Evolutionary conservation across 441 rosid species (phyloP), one percentile per base, ranked within the genome.

Genomic region (Pelargonium myrrhifolium): DNA sequence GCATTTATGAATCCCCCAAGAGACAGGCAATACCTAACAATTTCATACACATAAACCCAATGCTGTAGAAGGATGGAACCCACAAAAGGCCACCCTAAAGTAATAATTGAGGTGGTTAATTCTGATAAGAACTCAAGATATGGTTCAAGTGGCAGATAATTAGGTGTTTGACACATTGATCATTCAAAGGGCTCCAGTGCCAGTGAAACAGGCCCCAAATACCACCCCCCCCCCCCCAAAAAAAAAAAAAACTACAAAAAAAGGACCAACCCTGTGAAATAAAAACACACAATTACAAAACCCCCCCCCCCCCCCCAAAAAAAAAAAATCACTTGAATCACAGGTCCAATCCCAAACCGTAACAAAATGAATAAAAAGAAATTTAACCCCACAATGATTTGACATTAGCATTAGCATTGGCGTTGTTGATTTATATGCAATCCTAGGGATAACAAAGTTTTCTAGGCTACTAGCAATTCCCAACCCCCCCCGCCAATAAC

Each of bases 331-430:
- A 12, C 9, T 28, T 7, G 61, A 49, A 56, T 65, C 62, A 49
- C 26, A 62, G n/a, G 62, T 9, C 47, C 22, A 22, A 67, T 55
- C 20, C n/a, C 21, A n/a, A 9, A 58, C 24, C 75, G 58, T 71
- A 47, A 47, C 17, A 47, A 47, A 47, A 12, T 47, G 53, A 11
- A 47, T 10, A 47, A 21, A 24, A 22, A 11, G 7, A 11, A 0
- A 22, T 55, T 18, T 55, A 17, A 55, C 9, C 2, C 4, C 60
- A 55, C 12, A 1, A 7, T 55, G 56, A 49, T 49, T n/a, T n/a
- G n/a, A n/a, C n/a, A n/a, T 6, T 35, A 35, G 39, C 9, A 35
- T 49, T 49, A 5, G 56, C 56, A 49, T n/a, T 15, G 15, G 56
- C 21, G 6, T 5, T 15, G 56, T 49, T 49, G 15, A n/a, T 14